phyloP scores from a whole-genome alignment of 139 green algal species.

The Penium margaritaceum region DNA sequence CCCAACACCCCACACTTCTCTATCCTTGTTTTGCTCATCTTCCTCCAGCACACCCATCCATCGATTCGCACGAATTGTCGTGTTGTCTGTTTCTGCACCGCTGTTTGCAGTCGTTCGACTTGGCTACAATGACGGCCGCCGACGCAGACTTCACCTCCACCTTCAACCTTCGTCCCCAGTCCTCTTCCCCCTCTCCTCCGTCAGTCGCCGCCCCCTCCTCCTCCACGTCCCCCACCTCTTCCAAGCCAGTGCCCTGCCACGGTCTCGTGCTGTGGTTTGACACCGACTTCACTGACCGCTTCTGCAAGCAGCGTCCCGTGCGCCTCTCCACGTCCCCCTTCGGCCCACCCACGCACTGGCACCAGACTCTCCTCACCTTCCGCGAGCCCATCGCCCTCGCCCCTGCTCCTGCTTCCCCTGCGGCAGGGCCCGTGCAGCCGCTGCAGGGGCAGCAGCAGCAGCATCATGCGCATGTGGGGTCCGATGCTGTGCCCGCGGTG shows the following conservation, averaged over 20 bases:
- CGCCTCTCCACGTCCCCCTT: constrained; percentile 72
- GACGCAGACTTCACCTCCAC: constrained; percentile 79
- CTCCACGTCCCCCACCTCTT: neutral
- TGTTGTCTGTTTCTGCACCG: no score
- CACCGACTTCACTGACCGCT: constrained; percentile 70
- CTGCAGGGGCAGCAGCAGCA: neutral
- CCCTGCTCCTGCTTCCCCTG: no score
- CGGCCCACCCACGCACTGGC: constrained; percentile 76
- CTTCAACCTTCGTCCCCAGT: constrained; percentile 51
- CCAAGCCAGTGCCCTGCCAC: constrained; percentile 22
- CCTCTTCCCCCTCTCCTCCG: neutral
- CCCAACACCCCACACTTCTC: no score
- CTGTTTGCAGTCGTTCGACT: constrained; percentile 57
- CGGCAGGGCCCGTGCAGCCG: neutral
- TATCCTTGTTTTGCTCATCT: no score
- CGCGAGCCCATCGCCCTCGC: constrained; percentile 51
- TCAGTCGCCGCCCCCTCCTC: neutral
- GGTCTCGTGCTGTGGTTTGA: constrained; percentile 90
- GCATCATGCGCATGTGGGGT: neutral
- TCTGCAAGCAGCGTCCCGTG: constrained; percentile 68
- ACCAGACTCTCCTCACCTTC: constrained; percentile 73
- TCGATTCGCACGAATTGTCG: no score
- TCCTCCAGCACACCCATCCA: no score
- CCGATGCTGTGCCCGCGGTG: constrained; percentile 7
- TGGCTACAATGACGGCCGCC: constrained; percentile 58